phyloP scores from a whole-genome alignment of 192 early-diverging fungal species.

The Allomyces javanicus region DNA sequence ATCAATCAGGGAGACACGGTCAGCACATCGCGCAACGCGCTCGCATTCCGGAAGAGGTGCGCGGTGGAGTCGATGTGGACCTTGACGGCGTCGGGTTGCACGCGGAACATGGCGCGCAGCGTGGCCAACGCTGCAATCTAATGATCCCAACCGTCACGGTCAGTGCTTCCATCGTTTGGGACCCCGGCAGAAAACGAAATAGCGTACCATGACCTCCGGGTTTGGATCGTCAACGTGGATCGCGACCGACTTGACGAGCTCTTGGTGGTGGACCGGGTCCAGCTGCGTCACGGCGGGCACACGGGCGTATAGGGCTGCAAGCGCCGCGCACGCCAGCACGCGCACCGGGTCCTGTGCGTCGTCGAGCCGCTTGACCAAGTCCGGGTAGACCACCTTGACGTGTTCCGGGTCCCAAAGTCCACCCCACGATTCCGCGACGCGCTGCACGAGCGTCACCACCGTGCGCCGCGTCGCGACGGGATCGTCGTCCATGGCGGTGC shows the following conservation, averaged over 20 bases:
- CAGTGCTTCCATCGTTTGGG: too few species aligned
- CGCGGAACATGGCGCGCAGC: too few species aligned
- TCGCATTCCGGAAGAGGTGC: too few species aligned
- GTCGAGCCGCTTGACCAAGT: slow-evolving; percentile 33
- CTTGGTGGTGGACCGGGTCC: slow-evolving; percentile 26
- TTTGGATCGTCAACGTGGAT: slow-evolving; percentile 40
- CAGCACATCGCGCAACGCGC: too few species aligned
- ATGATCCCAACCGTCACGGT: too few species aligned
- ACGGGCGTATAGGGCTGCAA: slow-evolving; percentile 11
- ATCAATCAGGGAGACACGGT: too few species aligned
- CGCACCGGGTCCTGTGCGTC: slow-evolving; percentile 30
- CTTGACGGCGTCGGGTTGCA: too few species aligned
- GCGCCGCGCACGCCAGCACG: slow-evolving; percentile 9
- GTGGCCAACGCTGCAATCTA: too few species aligned
- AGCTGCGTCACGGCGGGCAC: slow-evolving; percentile 20
- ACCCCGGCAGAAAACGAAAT: neutral
- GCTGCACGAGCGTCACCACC: too few species aligned
- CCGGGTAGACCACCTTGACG: slow-evolving; percentile 27
- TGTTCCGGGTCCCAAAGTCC: neutral
- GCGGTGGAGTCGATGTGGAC: too few species aligned
- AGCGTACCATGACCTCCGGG: slow-evolving; percentile 16
- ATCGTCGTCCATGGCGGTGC: slow-evolving; percentile 23
- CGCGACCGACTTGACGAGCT: slow-evolving; percentile 24
- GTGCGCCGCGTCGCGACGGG: slow-evolving; percentile 2
- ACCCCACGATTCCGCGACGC: neutral